A percentile compares a stretch with the other conserved stretches of the same genome.
Evolutionary conservation across 176 grass and related monocot species (phyloP).

Genomic region (Miscanthus lutarioriparius): DNA sequence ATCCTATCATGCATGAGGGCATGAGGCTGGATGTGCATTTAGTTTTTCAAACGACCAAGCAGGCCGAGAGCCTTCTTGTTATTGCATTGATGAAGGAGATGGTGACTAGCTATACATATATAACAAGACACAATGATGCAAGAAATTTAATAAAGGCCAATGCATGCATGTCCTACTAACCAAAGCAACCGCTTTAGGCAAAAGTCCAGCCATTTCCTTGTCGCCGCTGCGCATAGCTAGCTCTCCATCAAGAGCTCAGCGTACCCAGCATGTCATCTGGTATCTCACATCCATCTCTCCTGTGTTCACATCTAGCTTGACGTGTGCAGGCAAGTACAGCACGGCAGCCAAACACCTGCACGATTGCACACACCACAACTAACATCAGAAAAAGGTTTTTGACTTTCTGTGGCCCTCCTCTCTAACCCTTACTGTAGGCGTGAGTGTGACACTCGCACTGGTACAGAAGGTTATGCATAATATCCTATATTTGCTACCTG

Average conservation of each 20-base stretch:
- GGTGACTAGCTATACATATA: background rate
- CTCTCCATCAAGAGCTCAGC: background rate
- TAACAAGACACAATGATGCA: conserved; percentile 25
- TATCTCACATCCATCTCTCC: background rate
- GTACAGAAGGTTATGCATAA: background rate
- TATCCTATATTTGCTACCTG: background rate
- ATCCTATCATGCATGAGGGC: conserved; percentile 10
- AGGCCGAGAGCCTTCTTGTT: background rate
- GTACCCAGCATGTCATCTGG: background rate
- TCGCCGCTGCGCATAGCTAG: background rate
- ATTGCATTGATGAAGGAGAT: background rate
- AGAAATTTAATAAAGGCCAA: background rate
- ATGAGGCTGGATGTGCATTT: background rate
- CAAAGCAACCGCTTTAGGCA: conserved; percentile 31
- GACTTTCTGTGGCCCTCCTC: background rate
- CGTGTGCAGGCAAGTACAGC: conserved; percentile 1
- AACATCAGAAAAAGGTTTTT: background rate
- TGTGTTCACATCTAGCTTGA: conserved; percentile 13
- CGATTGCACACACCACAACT: background rate
- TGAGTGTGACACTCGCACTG: conserved; percentile 7
- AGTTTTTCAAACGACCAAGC: background rate
- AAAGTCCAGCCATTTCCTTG: conserved; percentile 24
- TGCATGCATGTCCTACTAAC: conserved; percentile 10
- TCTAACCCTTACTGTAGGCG: background rate
- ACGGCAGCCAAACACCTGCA: background rate